Percentiles rank a stretch among this genome's conserved stretches.
These are phyloP conservation scores for Amaranthus hypochondriacus DNA, from an alignment of 148 eudicot species.

Conservation along the genomic window DNA sequence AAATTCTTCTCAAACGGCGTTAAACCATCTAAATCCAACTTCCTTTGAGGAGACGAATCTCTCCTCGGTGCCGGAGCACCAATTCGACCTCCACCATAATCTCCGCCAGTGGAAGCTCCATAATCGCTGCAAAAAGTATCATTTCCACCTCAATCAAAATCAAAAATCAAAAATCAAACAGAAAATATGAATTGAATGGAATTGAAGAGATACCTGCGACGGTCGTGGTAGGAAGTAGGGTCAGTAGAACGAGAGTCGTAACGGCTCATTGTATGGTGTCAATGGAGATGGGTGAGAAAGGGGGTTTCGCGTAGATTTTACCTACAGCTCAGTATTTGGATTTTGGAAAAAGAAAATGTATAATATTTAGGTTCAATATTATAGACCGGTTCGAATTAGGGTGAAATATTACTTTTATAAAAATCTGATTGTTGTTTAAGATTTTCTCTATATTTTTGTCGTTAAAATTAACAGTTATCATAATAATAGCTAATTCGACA, in stretches of 20 bases:
- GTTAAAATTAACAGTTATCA: too few species aligned
- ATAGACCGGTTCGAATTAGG: too few species aligned
- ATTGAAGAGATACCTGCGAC: constrained; percentile 53
- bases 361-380: too few species aligned
- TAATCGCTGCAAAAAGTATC: constrained; percentile 21
- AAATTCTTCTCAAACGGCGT: constrained; percentile 90
- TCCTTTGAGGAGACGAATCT: constrained; percentile 53
- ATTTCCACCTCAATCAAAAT: too few species aligned
- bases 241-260: constrained; percentile 87
- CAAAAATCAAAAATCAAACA: neutral
- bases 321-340: too few species aligned
- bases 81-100: constrained; percentile 38
- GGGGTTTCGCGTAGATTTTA: neutral
- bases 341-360: too few species aligned
- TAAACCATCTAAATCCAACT: constrained; percentile 82
- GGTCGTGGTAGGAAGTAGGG: constrained; percentile 89
- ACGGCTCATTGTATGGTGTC: constrained; percentile 53
- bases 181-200: neutral
- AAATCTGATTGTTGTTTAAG: too few species aligned
- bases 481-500: too few species aligned
- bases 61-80: constrained; percentile 41
- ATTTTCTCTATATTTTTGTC: too few species aligned
- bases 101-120: constrained; percentile 27
- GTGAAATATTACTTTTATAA: too few species aligned
- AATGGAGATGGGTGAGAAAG: neutral